Percentiles rank a stretch among this genome's conserved stretches.
Evolutionary conservation across 768 basidiomycete species (phyloP).

Genomic region (Psilocybe sp.): DNA sequence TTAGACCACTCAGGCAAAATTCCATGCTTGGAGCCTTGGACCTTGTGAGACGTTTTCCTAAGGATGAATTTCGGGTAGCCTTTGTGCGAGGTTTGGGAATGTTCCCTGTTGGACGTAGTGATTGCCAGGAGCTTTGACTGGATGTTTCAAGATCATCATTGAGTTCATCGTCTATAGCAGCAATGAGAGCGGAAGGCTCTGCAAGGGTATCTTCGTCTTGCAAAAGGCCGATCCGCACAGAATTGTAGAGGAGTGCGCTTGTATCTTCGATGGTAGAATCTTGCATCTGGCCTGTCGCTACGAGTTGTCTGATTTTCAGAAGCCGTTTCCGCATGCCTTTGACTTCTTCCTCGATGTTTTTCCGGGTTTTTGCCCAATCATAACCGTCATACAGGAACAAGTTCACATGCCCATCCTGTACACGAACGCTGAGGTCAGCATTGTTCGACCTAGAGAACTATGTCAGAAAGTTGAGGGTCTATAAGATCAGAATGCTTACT

Average conservation of each 20-base stretch:
- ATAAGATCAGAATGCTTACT: conserved; percentile 35
- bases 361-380: conserved; percentile 87
- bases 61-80: conserved; percentile 36
- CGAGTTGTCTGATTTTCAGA: conserved; percentile 86
- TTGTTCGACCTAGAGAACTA: conserved; percentile 36
- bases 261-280: conserved; percentile 74
- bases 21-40: conserved; percentile 84
- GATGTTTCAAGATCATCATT: conserved; percentile 71
- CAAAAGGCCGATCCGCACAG: conserved; percentile 89
- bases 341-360: conserved; percentile 82
- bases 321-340: conserved; percentile 85
- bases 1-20: conserved; percentile 64
- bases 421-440: conserved; percentile 48
- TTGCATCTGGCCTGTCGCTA: conserved; percentile 85
- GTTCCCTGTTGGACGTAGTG: conserved; percentile 54
- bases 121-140: conserved; percentile 89
- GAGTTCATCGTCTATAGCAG: conserved; percentile 91
- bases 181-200: conserved; percentile 76
- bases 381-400: conserved; percentile 90
- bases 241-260: conserved; percentile 85
- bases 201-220: conserved; percentile 63
- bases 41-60: conserved; percentile 60
- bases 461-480: neutral
- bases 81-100: conserved; percentile 37
- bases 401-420: conserved; percentile 60